phyloP scores from a whole-genome alignment of 495 filamentous ascomycete species.

The Evansstolkia leycettana region DNA sequence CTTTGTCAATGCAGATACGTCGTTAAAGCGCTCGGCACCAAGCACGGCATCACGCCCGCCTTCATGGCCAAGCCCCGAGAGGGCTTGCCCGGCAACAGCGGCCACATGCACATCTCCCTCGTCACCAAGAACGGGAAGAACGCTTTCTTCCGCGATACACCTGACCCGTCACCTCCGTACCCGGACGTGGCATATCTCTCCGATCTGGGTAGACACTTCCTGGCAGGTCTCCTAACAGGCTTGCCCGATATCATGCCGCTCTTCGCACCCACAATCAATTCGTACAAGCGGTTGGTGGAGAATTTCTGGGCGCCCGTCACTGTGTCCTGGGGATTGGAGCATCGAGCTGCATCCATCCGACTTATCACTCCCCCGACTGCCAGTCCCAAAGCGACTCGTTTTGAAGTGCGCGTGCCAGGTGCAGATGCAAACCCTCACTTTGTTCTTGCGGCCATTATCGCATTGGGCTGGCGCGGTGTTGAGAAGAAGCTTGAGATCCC shows the following conservation, averaged over 20 bases:
- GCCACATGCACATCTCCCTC: conserved; percentile 85
- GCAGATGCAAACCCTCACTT: conserved; percentile 84
- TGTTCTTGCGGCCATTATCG: conserved; percentile 78
- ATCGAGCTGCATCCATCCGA: conserved; percentile 82
- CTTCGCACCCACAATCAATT: conserved; percentile 88
- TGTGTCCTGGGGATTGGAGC: conserved; percentile 92
- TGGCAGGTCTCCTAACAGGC: conserved; percentile 79
- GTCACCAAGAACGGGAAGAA: conserved; percentile 57
- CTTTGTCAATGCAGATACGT: conserved; percentile 47
- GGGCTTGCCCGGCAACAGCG: conserved; percentile 82
- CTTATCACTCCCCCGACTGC: conserved; percentile 79
- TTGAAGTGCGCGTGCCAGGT: conserved; percentile 84
- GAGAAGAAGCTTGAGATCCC: conserved; percentile 78
- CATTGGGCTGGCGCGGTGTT: conserved; percentile 77
- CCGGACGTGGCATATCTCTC: conserved; percentile 69
- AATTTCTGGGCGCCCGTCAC: conserved; percentile 99
- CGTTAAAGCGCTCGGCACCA: conserved; percentile 73
- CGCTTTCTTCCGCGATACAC: conserved; percentile 59
- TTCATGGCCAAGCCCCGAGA: conserved; percentile 98
- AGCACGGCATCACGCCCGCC: conserved; percentile 84
- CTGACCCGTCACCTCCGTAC: conserved; percentile 57
- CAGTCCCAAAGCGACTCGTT: conserved; percentile 71
- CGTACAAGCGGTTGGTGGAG: conserved; percentile 93
- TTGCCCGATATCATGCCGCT: conserved; percentile 93
- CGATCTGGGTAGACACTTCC: conserved; percentile 82